Base-by-base conservation (phyloP, 305 asterid species). In the Salvia sclarea region DNA sequence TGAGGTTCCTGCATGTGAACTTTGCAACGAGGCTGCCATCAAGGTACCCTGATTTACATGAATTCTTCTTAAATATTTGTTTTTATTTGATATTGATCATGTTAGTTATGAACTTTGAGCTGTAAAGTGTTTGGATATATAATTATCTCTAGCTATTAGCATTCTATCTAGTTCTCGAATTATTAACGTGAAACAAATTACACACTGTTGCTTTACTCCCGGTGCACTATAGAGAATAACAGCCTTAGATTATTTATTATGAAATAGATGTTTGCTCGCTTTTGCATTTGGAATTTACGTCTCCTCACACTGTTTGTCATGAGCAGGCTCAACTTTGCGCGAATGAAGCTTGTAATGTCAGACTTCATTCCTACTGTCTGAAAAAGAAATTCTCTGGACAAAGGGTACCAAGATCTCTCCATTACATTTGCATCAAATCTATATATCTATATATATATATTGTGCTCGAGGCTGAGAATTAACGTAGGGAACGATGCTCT, bases 1-100 rank as follows among this genome's bases (percentile, higher is more conserved):
- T 21, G 97, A 90, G 57, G 88, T 91, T 66, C 88, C 98, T 59
- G 65, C 87, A 21, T 93, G 98, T 73, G 91, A 84, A 60, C 86
- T 90, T 70, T 93, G 97, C 88, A 93, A 93, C 22, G 97, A 93
- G 84, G 92, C 95, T 72, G 96, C 96, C n/a, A 80, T 90, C 44
- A 93, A 88, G 98, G 97, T 93, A 73, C 2, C 60, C 52, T 50
- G 60, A 24, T 56, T 61, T 69, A 55, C 3, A 47, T 50, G 56
- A 41, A 21, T 69, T 63, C 58, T 8, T 52, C 54, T 40, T 14
- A 3, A 44, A n/a, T 13, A 38, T 21, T 24, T 14, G 4, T 13
- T 60, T 33, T 54, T 21, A 16, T 50, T 13, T n/a, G 9, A 52
- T 21, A 10, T 10, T 56, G n/a, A 43, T 57, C 53, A 6, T 69